phyloP scores from a whole-genome alignment of 306 rosid species.

The Quercus bicolor region DNA sequence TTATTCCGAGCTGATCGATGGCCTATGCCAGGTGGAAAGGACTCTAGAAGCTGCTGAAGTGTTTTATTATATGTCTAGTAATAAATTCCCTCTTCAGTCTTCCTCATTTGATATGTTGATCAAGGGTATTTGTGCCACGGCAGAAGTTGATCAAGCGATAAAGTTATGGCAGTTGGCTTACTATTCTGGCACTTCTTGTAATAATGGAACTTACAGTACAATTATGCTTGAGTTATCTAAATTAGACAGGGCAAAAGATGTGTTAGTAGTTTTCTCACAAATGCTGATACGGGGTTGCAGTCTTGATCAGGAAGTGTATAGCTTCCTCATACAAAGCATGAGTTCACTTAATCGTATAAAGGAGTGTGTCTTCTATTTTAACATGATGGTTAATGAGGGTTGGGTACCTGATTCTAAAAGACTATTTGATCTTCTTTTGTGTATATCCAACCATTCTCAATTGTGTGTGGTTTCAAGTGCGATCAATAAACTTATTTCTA shows the following conservation, averaged over 20 bases:
- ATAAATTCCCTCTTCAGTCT: conserved; percentile 46
- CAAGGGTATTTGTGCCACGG: conserved; percentile 50
- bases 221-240: conserved; percentile 54
- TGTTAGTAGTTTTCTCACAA: conserved; percentile 46
- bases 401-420: conserved; percentile 55
- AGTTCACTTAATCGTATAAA: conserved; percentile 40
- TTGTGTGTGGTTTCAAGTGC: conserved; percentile 48
- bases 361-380: conserved; percentile 54
- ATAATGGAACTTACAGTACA: conserved; percentile 41
- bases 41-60: conserved; percentile 51
- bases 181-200: conserved; percentile 48
- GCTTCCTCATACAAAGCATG: conserved; percentile 60
- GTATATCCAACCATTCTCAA: conserved; percentile 47
- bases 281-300: conserved; percentile 55
- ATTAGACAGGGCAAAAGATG: conserved; percentile 33
- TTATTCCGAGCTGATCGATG: conserved; percentile 61
- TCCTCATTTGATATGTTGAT: conserved; percentile 55
- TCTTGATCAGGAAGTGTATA: conserved; percentile 55
- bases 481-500: conserved; percentile 37
- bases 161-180: conserved; percentile 49
- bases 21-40: conserved; percentile 54
- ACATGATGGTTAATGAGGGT: conserved; percentile 59
- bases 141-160: conserved; percentile 48
- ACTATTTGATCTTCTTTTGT: conserved; percentile 49
- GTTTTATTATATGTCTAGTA: conserved; percentile 61